phyloP scores from a whole-genome alignment of 1,139 yeast genomes.

The Pichia sp. region DNA sequence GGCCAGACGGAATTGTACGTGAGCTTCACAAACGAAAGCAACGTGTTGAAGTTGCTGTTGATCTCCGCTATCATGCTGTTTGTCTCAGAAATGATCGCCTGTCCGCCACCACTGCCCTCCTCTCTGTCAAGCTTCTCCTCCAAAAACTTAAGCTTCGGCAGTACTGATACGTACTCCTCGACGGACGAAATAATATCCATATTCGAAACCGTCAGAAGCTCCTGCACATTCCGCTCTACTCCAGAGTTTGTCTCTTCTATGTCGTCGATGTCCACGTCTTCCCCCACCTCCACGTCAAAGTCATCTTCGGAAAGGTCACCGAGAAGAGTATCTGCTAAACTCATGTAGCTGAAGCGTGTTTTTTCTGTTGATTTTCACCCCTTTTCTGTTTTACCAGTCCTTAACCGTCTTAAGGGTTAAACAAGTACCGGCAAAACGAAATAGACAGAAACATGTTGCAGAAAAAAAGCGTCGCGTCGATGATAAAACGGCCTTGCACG shows the following conservation, averaged over 20 bases:
- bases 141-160: slow-evolving; percentile 24
- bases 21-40: slow-evolving; percentile 49
- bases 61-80: slow-evolving; percentile 57
- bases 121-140: slow-evolving; percentile 23
- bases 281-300: not conserved
- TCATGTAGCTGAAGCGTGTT: slow-evolving; percentile 12
- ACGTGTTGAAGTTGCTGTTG: slow-evolving; percentile 47
- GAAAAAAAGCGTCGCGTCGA: not conserved
- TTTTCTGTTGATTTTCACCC: no score
- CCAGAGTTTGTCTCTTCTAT: not conserved
- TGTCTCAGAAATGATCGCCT: slow-evolving; percentile 44
- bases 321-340: slow-evolving; percentile 26
- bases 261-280: not conserved
- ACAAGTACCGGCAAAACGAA: no score
- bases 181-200: slow-evolving; percentile 12
- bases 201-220: slow-evolving; percentile 15
- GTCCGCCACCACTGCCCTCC: slow-evolving; percentile 2
- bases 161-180: slow-evolving; percentile 20
- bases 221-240: slow-evolving; percentile 1
- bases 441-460: not conserved
- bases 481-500: no score
- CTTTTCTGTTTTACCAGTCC: no score
- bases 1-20: slow-evolving; percentile 63
- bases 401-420: no score
- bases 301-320: slow-evolving; percentile 22